Evolutionary conservation across 2,329 filamentous ascomycete genomes (phyloP).

Genomic region (Exophiala oligosperma): DNA sequence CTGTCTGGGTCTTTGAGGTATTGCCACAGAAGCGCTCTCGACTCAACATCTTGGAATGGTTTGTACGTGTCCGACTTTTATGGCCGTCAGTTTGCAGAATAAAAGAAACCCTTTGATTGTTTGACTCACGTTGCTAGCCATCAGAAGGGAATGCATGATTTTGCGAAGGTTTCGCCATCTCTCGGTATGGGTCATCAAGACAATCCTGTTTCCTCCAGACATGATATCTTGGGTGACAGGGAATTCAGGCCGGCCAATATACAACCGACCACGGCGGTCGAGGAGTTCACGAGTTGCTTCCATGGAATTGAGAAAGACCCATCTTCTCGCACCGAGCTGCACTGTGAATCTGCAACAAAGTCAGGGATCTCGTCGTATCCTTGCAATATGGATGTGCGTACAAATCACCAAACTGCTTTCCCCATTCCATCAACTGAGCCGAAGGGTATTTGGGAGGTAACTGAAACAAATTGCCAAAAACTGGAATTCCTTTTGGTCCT

Average conservation of each 20-base stretch:
- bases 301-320: slow-evolving; percentile 5
- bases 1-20: slow-evolving; percentile 14
- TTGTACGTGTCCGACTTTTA: not conserved
- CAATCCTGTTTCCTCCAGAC: slow-evolving; percentile 2
- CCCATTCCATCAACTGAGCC: slow-evolving; percentile 3
- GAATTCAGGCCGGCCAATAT: slow-evolving; percentile 2
- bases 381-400: not conserved
- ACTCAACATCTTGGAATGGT: slow-evolving; percentile 3
- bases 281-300: slow-evolving; percentile 2
- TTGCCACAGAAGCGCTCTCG: slow-evolving; percentile 13
- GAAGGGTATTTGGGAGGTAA: slow-evolving; percentile 6
- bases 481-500: slow-evolving; percentile 5
- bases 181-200: slow-evolving; percentile 5
- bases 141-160: slow-evolving; percentile 9
- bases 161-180: slow-evolving; percentile 4
- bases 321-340: slow-evolving; percentile 7
- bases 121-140: slow-evolving; percentile 4
- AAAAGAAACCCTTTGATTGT: not conserved
- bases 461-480: slow-evolving; percentile 14
- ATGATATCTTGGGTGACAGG: slow-evolving; percentile 5
- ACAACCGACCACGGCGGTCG: not conserved
- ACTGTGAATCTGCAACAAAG: slow-evolving; percentile 8
- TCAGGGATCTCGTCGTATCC: not conserved
- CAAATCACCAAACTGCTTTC: slow-evolving; percentile 5
- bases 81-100: not conserved